These are phyloP conservation scores for Pyronema domesticum DNA, from an alignment of 495 filamentous ascomycete species.

Conservation along the genomic window DNA sequence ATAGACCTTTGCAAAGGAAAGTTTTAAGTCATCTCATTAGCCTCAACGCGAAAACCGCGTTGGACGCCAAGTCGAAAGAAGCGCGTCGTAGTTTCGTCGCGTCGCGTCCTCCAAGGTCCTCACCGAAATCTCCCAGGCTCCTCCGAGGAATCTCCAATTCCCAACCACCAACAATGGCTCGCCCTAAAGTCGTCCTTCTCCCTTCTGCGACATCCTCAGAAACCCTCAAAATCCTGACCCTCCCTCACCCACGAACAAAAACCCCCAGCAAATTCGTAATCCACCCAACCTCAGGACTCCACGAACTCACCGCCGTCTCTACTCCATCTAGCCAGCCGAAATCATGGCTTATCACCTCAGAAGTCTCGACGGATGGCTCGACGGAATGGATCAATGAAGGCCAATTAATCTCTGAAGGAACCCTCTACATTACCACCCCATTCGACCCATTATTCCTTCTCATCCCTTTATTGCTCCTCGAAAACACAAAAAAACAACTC, in stretches of 20 bases:
- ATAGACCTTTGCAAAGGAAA: too few species aligned
- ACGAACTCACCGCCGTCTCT: slow-evolving; percentile 67
- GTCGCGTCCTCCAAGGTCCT: not conserved
- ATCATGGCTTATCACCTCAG: slow-evolving; percentile 47
- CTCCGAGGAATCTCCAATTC: too few species aligned
- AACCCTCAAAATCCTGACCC: slow-evolving; percentile 39
- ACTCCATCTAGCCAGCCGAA: slow-evolving; percentile 40
- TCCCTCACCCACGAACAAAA: slow-evolving; percentile 58
- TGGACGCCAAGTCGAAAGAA: too few species aligned
- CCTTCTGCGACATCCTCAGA: not conserved
- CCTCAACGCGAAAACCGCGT: too few species aligned
- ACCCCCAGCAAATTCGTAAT: slow-evolving; percentile 55
- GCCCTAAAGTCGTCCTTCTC: not conserved
- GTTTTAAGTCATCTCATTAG: too few species aligned
- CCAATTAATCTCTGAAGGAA: slow-evolving; percentile 41
- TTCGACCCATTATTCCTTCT: slow-evolving; percentile 72
- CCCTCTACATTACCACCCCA: slow-evolving; percentile 65
- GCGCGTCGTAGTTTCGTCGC: too few species aligned
- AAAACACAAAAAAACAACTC: slow-evolving; percentile 26
- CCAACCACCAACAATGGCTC: too few species aligned
- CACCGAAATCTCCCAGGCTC: slow-evolving; percentile 18
- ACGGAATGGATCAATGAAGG: slow-evolving; percentile 24
- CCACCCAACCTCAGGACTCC: slow-evolving; percentile 61
- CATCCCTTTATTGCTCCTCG: slow-evolving; percentile 44
- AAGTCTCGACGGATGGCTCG: slow-evolving; percentile 1